Base-by-base conservation (phyloP, 768 basidiomycete genomes). In the Naganishia randhawae region DNA sequence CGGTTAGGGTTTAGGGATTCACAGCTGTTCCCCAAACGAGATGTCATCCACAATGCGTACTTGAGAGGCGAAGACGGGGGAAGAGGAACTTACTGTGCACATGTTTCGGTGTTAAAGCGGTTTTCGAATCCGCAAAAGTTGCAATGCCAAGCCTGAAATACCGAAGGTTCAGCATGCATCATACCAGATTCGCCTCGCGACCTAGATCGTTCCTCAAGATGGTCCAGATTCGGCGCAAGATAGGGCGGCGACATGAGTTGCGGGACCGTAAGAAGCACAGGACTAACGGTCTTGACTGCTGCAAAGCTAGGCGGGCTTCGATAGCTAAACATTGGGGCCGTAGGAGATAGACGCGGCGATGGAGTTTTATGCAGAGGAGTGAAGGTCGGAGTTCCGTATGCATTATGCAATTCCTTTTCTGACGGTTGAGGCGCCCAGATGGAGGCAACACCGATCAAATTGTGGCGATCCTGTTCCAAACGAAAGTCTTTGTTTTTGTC, bases 1-100 rank as follows among this genome's bases (percentile, higher is more conserved):
- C 57, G 57, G 39, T 61, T 61, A 10, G 57, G 57, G n/a, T 61
- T 61, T 22, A 61, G 39, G 33, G 57, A 39, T n/a, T 61, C 57
- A 29, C 57, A 61, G 57, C 57, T 61, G 37, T 55, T 11, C 9
- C 7, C 10, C 10, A 37, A 17, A 37, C 4, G n/a, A 11, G 33
- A 35, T n/a, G 37, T 8, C 6, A 35, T 33, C 3, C 10, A 32
- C 54, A 8, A 6, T n/a, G 1, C 22, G 14, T 48, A 17, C 7
- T 48, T 48, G 45, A 48, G 4, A 11, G n/a, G 45, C 3, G 50
- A 22, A 50, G 9, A 22, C 50, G n/a, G 25, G 25, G 9, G 17
- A 35, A 22, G 10, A 33, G 31, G n/a, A 5, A 61, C 57, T 61
- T 29, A 61, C 57, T 61, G 57, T 22, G 57, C 57, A 42, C 57